These are phyloP conservation scores for Fusarium haematococcum DNA, from an alignment of 2,329 filamentous ascomycete genomes.

Conservation along the genomic window DNA sequence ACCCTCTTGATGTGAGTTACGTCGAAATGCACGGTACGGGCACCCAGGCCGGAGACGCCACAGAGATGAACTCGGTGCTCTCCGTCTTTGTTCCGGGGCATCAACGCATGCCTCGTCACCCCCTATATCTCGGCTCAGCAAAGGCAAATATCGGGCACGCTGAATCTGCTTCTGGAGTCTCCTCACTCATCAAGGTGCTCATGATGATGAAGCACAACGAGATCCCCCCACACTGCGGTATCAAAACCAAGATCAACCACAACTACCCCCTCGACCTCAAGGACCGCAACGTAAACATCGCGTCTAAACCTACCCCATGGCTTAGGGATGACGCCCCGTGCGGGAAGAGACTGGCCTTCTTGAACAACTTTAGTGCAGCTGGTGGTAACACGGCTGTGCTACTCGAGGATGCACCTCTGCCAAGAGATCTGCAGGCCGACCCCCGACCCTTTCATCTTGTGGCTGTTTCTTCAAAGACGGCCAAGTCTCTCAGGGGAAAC, in stretches of 20 bases:
- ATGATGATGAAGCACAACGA: conserved; percentile 72
- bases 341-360: conserved; percentile 61
- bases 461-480: conserved; percentile 67
- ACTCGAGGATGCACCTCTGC: conserved; percentile 70
- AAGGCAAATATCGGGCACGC: conserved; percentile 75
- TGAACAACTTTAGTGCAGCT: conserved; percentile 79
- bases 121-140: conserved; percentile 70
- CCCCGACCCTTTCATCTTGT: conserved; percentile 69
- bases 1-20: conserved; percentile 82
- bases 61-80: conserved; percentile 83
- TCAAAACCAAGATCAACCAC: conserved; percentile 73
- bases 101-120: conserved; percentile 57
- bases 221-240: conserved; percentile 75
- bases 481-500: conserved; percentile 69
- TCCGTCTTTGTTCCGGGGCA: conserved; percentile 62
- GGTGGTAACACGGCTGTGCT: conserved; percentile 78
- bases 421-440: conserved; percentile 61
- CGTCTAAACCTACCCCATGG: conserved; percentile 65
- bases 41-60: conserved; percentile 85
- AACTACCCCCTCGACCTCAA: conserved; percentile 68
- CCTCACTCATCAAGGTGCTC: conserved; percentile 73
- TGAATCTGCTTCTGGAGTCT: conserved; percentile 71
- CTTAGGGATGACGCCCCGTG: conserved; percentile 55
- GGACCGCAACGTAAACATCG: conserved; percentile 69
- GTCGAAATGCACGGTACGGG: conserved; percentile 93